Evolutionary conservation across 1,139 yeast genomes (phyloP).

Genomic region (Ashbya aceris): DNA sequence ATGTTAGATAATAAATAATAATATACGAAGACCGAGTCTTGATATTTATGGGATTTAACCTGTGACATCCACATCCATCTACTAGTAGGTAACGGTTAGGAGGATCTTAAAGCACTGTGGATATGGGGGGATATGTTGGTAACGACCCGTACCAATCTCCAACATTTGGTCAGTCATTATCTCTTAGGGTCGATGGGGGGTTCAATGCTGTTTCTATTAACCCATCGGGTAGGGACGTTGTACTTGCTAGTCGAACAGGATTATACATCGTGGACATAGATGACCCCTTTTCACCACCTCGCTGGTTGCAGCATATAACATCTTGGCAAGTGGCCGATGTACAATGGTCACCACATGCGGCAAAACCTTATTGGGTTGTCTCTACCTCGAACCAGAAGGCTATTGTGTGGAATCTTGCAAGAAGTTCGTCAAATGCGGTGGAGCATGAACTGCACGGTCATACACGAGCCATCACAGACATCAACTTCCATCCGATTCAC

Average conservation of each 20-base stretch:
- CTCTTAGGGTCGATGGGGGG: conserved; percentile 83
- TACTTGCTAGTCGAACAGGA: conserved; percentile 76
- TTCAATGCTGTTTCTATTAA: conserved; percentile 89
- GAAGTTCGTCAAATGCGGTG: conserved; percentile 70
- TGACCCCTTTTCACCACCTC: conserved; percentile 90
- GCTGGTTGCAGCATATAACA: conserved; percentile 86
- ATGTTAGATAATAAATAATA: too few species aligned
- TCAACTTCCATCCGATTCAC: conserved; percentile 78
- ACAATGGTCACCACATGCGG: conserved; percentile 90
- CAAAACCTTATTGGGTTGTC: conserved; percentile 83
- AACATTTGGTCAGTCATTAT: conserved; percentile 71
- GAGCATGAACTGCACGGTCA: conserved; percentile 84
- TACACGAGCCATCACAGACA: conserved; percentile 88
- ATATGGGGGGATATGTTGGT: conserved; percentile 15
- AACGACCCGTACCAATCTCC: conserved; percentile 33
- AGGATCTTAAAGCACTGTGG: background rate
- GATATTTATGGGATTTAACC: too few species aligned
- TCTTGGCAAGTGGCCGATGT: conserved; percentile 99
- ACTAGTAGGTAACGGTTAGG: too few species aligned
- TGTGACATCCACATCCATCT: too few species aligned
- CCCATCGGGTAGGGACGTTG: conserved; percentile 91
- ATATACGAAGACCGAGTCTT: too few species aligned
- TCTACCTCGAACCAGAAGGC: conserved; percentile 95
- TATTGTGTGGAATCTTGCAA: conserved; percentile 79
- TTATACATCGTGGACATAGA: conserved; percentile 83